Base-by-base conservation (phyloP, 2,329 filamentous ascomycete species). In the Cladobotryum mycophilum region DNA sequence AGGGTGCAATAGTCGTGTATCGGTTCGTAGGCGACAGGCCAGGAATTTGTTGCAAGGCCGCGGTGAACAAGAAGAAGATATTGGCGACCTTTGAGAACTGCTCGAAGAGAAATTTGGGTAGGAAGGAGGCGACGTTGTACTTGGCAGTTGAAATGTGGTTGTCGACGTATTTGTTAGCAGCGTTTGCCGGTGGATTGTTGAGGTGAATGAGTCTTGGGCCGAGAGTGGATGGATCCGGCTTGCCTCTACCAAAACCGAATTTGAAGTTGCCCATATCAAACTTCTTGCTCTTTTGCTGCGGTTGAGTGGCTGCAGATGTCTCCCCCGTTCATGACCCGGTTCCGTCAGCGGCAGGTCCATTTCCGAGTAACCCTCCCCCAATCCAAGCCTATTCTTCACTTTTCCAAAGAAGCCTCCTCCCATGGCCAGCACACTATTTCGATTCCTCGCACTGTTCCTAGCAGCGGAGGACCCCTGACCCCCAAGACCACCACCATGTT, bases 41-140 rank as follows among this genome's bases (percentile, higher is more conserved):
- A 18, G 93, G 93, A 55, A 99, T 96, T 68, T 99, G 93, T 73
- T 99, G 93, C 42, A 99, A 74, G 38, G 82, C 85, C 14, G 93
- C 91, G 36, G 93, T 99, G 70, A 99, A 97, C 67, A 99, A 81
- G 86, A 99, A 99, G 76, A 99, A 99, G 64, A 99, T 72, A 71
- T 99, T 99, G 75, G 93, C 93, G 70, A 96, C 96, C 76, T 96
- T 99, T 55, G 91, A 96, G 72, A 99, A 99, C 67, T 99, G 93
- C 69, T 99, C 93, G 68, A 92, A 90, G 51, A 99, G 76, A 71
- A 99, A 99, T 70, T 99, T 99, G 46, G 93, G 93, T 15, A 97
- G 66, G 69, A 99, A 99, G 17, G 90, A 96, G 49, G 88, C 78
- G 64, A 89, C 62, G 68, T 97, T 99, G 80, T 99, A 99, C 71